Base-by-base conservation (phyloP, 768 basidiomycete species). In the Fibroporia radiculosa region DNA sequence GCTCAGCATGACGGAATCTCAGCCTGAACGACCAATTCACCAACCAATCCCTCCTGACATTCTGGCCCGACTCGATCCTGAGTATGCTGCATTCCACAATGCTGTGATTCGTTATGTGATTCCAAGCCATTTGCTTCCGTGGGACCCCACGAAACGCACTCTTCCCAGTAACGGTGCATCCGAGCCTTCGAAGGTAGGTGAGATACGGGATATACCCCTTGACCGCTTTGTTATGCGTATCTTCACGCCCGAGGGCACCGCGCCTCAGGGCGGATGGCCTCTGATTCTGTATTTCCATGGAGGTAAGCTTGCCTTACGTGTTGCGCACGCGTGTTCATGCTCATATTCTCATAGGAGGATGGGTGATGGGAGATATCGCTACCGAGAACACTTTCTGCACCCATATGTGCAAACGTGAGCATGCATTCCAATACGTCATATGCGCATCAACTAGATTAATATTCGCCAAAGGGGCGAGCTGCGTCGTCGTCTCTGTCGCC, bases 271-370 rank as follows among this genome's bases (percentile, higher is more conserved):
- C 0, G 84, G 84, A 14, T 86, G 84, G 84, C 83, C 83, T 0
- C 72, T 78, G 2, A 75, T 86, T 48, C 70, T 84, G 34, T 87
- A 73, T 70, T 84, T 80, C 57, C 85, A 86, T 50, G 85, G 85
- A 42, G 84, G 84, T 75, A 22, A 48, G 42, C 29, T 18, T 26
- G 10, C 6, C 18, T 70, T 45, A 11, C 35, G 7, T 8, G 8
- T n/a, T 42, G 24, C 12, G 12, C 10, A 12, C 7, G 23, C 6
- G 8, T 40, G 18, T 6, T 19, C 25, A 13, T 23, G 8, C 7
- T 13, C 8, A 8, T 24, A 6, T 18, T 40, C 7, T 31, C 14
- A 5, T 52, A 82, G 84, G 85, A 32, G 85, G 85, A 24, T 86
- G 85, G 85, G 84, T 82, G 0, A 66, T 87, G 2, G 85, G 85